Evolutionary conservation across 202 grass and related monocot genomes (phyloP), one percentile per base, ranked within the genome.

Genomic region (Cymbopogon flexuosus): DNA sequence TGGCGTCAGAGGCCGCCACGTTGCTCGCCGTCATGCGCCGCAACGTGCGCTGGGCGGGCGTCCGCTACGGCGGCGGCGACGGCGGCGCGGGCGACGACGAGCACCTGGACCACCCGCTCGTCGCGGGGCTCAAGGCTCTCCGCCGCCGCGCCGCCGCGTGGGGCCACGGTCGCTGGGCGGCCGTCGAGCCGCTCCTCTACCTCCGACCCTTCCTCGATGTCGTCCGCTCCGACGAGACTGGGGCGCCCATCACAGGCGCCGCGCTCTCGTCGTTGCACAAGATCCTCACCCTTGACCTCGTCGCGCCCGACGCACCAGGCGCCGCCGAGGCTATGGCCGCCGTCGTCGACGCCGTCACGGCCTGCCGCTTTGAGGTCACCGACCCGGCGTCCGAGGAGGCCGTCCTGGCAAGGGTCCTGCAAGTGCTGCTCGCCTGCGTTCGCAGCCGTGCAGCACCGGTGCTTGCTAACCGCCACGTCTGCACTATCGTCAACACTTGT

Each of bases 371-470:
- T 30, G 96, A 99, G 81, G 96, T 99, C 6, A 99, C 89, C 1
- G 96, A 99, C 77, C 96, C 87, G 18, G 96, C 92, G 1, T 99
- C 96, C 6, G 96, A 99, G 85, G 96, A 96, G 87, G 85, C 87
- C 27, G 96, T 99, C 49, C 85, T 99, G 77, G 93, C 85, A 51
- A 83, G 92, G 67, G 93, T 99, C 64, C 79, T 99, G 37, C 96
- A 99, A 80, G 92, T 99, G 80, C 79, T 99, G 78, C 90, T 96
- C 36, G 92, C 83, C 16, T 93, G 93, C 75, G 87, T 96, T 65
- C 89, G 88, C 31, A 83, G 90, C 83, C 82, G 74, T 34, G 92
- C 88, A 7, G 93, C 90, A 0, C 79, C 87, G 0, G 80, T 74
- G 12, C 87, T 99, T 15, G 85, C 87, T 24, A 95, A 96, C 85